Evolutionary conservation across 78 protist genomes (phyloP), one percentile per base, ranked within the genome.

Genomic region (Speleostelium caveatum): DNA sequence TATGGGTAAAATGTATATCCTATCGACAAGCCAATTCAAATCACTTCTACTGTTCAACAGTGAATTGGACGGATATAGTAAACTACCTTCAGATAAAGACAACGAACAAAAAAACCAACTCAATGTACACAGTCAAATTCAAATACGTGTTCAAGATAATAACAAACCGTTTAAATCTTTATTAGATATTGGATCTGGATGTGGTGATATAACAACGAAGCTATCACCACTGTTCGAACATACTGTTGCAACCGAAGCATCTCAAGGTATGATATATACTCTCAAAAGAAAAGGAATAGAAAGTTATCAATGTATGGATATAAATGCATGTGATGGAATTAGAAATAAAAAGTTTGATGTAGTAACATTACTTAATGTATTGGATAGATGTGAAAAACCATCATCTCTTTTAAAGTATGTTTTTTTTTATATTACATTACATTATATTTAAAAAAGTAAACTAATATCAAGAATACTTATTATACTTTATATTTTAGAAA

Each of bases 171-270:
- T 36, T 33, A 30, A 39, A 19, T 55, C 60, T 26, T 55, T 80
- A 33, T 72, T 92, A n/a, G 95, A 92, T 79, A 72, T 92, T 53
- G 95, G 95, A 39, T 74, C 92, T 0, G 95, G 95, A 0, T 86
- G 90, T 73, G 95, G 95, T 21, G 14, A 65, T 60, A 79, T 80
- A 1, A 85, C 95, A 2, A 19, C 36, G 0, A 65, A 21, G 5
- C 28, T 92, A 26, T 17, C 12, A 24, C 92, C 92, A 28, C 32
- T 85, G 24, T 92, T 92, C 42, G n/a, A 26, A 62, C 28, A 63
- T 17, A 75, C 79, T 7, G 12, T 33, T 7, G 86, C 86, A 39
- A 92, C 95, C 2, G 95, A 92, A 38, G 95, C 75, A 26, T 72
- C 92, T 10, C 53, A 49, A 30, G 75, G 74, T 17, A 92, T 92